These are phyloP conservation scores for Cyberlindnera amylophila DNA, from an alignment of 805 yeast genomes.

Conservation along the genomic window DNA sequence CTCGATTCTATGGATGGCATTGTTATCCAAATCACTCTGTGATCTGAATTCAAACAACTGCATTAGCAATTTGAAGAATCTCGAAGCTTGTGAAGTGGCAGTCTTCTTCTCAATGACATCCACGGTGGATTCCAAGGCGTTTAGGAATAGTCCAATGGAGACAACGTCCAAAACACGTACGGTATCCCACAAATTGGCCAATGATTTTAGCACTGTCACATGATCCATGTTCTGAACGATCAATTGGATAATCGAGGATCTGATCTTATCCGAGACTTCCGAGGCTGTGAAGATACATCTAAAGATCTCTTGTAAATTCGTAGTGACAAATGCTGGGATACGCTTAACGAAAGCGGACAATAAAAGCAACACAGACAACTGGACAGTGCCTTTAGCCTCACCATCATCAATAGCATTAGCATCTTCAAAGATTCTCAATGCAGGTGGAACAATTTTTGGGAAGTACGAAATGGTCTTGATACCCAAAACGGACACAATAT, in stretches of 20 bases:
- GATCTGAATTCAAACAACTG: constrained; percentile 69
- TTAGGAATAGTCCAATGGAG: constrained; percentile 67
- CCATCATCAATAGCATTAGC: constrained; percentile 21
- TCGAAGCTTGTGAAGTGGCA: constrained; percentile 65
- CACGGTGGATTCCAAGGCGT: constrained; percentile 60
- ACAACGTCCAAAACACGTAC: constrained; percentile 35
- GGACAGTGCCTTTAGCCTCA: constrained; percentile 40
- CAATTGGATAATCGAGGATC: constrained; percentile 58
- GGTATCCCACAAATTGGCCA: constrained; percentile 60
- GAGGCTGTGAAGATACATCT: constrained; percentile 53
- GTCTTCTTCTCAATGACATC: constrained; percentile 68
- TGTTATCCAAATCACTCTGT: constrained; percentile 54
- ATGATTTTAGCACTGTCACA: constrained; percentile 55
- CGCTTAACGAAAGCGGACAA: constrained; percentile 73
- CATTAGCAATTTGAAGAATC: constrained; percentile 65
- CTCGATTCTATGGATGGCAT: constrained; percentile 79
- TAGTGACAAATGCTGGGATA: constrained; percentile 79
- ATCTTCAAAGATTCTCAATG: constrained; percentile 54
- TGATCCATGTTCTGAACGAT: constrained; percentile 66
- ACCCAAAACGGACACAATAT: constrained; percentile 70
- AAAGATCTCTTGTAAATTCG: constrained; percentile 62
- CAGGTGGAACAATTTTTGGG: constrained; percentile 79
- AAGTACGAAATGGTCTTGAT: constrained; percentile 81
- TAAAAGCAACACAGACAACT: constrained; percentile 67
- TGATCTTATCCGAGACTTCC: constrained; percentile 54